Evolutionary conservation across 345 rosid species (phyloP), one percentile per base, ranked within the genome.

Genomic region (Moricandia moricandioides): DNA sequence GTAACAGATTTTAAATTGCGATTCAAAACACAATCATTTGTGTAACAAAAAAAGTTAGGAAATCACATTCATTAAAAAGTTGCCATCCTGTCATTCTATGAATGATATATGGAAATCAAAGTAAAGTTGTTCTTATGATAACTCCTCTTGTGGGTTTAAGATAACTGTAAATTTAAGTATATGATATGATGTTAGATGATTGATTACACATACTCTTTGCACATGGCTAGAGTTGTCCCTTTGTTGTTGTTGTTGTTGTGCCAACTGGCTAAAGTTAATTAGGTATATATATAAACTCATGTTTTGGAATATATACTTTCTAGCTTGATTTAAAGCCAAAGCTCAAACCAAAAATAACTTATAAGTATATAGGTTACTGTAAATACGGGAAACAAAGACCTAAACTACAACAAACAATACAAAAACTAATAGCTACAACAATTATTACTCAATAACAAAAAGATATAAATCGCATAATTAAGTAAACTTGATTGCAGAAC

Each of bases 141-240:
- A 14, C 6, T 26, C 10, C 34, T 59, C 29, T 33, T 43, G 14
- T 56, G 71, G 65, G 65, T 17, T 40, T 1, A 43, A 13, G 3
- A 18, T 29, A 18, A 56, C 59, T 66, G 77, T 65, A 55, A 29
- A 35, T 39, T 27, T 54, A 40, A 21, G n/a, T 54, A 67, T 14
- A 57, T 35, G 6, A 34, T 12, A 58, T 49, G 7, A 24, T 29
- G 6, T 54, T 56, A 55, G 3, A 76, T 30, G 65, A 76, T 55
- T 62, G 24, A 31, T 63, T 52, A 62, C 64, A 62, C 58, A 62
- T 62, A 31, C 31, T 55, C 2, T 39, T 35, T 62, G 75, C 80
- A 76, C 75, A 63, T 76, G 75, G 24, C 60, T 62, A 76, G 70
- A 76, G 59, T 69, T 76, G 70, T 76, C 7, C 51, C 14, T 64